phyloP scores from a whole-genome alignment of 2,329 filamentous ascomycete species.

The Lachnellula hyalina region DNA sequence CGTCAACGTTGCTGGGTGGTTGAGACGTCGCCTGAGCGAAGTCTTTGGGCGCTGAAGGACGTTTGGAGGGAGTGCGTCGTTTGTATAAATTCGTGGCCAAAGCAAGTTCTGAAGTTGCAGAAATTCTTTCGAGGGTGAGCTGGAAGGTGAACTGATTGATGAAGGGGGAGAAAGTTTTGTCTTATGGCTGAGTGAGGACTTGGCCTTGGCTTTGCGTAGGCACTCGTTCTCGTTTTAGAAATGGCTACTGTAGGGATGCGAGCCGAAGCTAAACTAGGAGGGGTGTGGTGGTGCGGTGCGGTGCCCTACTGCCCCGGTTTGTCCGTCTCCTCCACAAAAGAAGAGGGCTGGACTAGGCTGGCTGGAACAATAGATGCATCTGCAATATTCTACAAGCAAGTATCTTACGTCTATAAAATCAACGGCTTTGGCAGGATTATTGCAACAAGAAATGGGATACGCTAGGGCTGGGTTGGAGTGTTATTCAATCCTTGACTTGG shows the following conservation, averaged over 20 bases:
- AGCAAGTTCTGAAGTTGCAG: not conserved
- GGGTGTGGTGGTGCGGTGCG: too few relatives aligned
- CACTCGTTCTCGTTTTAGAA: too few relatives aligned
- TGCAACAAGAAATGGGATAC: not conserved
- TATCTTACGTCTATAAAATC: too few relatives aligned
- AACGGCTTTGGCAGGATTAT: not conserved
- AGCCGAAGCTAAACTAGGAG: not conserved
- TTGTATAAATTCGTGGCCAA: not conserved
- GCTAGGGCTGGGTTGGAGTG: not conserved
- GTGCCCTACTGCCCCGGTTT: not conserved
- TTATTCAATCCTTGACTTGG: not conserved
- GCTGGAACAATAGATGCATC: not conserved
- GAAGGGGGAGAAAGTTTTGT: too few relatives aligned
- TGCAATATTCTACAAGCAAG: not conserved
- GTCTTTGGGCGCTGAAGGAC: constrained; percentile 5
- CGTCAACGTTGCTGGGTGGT: constrained; percentile 32
- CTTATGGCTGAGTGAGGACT: too few relatives aligned
- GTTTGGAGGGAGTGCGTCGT: not conserved
- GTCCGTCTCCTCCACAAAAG: not conserved
- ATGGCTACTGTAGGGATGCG: too few relatives aligned
- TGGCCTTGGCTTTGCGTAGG: too few relatives aligned
- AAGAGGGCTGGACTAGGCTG: not conserved
- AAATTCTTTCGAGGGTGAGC: not conserved
- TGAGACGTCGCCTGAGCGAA: constrained; percentile 23
- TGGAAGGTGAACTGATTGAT: not conserved